These are phyloP conservation scores for Xylaria sp. DNA, from an alignment of 2,329 filamentous ascomycete genomes.

Conservation along the genomic window DNA sequence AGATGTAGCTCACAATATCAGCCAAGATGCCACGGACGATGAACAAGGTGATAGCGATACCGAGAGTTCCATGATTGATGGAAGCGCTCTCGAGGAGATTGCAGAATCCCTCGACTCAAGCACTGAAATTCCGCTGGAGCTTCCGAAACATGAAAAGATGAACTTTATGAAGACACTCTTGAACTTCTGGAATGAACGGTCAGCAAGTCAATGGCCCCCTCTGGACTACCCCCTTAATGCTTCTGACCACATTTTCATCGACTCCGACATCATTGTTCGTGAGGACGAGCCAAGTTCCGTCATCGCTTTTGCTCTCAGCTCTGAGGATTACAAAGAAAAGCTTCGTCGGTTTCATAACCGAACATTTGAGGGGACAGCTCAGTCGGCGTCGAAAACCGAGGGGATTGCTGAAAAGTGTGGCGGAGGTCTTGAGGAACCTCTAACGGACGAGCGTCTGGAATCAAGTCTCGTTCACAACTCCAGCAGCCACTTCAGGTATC, in stretches of 20 bases:
- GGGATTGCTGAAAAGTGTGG: slow-evolving; percentile 27
- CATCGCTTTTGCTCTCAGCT: slow-evolving; percentile 86
- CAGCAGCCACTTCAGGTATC: slow-evolving; percentile 91
- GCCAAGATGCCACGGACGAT: slow-evolving; percentile 61
- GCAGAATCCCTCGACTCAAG: slow-evolving; percentile 57
- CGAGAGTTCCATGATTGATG: slow-evolving; percentile 64
- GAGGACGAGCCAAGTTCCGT: slow-evolving; percentile 97
- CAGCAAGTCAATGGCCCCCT: slow-evolving; percentile 86
- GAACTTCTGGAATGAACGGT: slow-evolving; percentile 97
- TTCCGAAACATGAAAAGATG: slow-evolving; percentile 88
- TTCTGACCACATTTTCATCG: slow-evolving; percentile 91
- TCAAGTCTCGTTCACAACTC: slow-evolving; percentile 77
- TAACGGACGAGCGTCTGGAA: slow-evolving; percentile 67
- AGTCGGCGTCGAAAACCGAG: slow-evolving; percentile 27
- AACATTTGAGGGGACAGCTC: slow-evolving; percentile 20
- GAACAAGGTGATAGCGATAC: slow-evolving; percentile 66
- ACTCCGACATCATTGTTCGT: slow-evolving; percentile 93
- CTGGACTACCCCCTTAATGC: slow-evolving; percentile 86
- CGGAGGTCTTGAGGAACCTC: slow-evolving; percentile 26
- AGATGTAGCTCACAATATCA: slow-evolving; percentile 42
- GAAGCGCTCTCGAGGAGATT: slow-evolving; percentile 60
- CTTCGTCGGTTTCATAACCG: slow-evolving; percentile 44
- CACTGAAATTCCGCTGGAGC: slow-evolving; percentile 60
- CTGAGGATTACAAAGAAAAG: slow-evolving; percentile 79
- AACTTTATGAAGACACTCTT: slow-evolving; percentile 93